phyloP scores from a whole-genome alignment of 2,329 filamentous ascomycete genomes.

The Botryotinia narcissicola region DNA sequence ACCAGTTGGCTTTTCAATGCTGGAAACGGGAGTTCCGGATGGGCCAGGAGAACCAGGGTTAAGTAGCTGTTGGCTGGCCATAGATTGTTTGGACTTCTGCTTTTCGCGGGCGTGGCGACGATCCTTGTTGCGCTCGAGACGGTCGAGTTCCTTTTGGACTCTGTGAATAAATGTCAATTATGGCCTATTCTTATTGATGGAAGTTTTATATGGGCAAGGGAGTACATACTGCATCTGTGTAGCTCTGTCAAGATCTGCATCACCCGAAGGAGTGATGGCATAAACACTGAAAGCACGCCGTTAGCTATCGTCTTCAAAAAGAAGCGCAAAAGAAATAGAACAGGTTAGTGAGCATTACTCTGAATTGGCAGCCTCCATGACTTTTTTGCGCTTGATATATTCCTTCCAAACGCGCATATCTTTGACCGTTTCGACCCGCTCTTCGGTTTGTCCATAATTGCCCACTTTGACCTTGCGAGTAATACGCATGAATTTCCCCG shows the following conservation, averaged over 20 bases:
- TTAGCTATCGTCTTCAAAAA: conserved; percentile 24
- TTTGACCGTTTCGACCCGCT: conserved; percentile 60
- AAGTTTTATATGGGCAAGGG: not conserved
- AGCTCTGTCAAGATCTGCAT: conserved; percentile 63
- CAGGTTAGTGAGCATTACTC: conserved; percentile 50
- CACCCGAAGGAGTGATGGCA: conserved; percentile 61
- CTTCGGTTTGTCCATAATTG: conserved; percentile 61
- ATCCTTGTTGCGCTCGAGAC: conserved; percentile 88
- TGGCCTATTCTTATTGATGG: not conserved
- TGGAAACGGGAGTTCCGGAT: conserved; percentile 42
- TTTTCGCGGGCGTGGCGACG: conserved; percentile 87
- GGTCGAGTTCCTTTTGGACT: conserved; percentile 71
- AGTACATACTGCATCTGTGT: conserved; percentile 53
- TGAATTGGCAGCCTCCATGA: conserved; percentile 48
- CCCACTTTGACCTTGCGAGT: conserved; percentile 60
- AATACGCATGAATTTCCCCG: conserved; percentile 69
- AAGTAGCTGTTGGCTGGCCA: conserved; percentile 26
- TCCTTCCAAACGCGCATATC: conserved; percentile 85
- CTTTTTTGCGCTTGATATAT: conserved; percentile 72
- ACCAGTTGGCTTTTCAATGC: conserved; percentile 53
- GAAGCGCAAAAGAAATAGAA: not conserved
- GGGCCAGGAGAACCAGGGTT: conserved; percentile 45
- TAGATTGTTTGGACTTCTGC: conserved; percentile 61
- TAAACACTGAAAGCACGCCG: conserved; percentile 47
- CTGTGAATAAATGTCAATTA: conserved; percentile 41